Evolutionary conservation across 805 yeast species (phyloP).

Genomic region (Kluyveromyces wickerhamii): DNA sequence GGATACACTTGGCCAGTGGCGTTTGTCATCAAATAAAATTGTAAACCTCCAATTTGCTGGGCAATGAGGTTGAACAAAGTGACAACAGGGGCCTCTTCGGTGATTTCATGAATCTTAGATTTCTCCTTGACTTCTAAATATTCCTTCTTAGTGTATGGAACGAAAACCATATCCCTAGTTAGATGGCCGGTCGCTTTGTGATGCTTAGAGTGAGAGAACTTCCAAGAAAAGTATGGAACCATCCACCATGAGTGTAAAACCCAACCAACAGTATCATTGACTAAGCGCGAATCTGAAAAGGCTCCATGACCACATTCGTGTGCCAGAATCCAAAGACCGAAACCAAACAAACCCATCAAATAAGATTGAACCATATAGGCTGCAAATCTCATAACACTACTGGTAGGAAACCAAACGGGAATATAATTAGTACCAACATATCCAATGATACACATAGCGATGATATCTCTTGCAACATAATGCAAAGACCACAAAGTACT

Average conservation of each 20-base stretch:
- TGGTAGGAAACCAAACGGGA: conserved; percentile 5
- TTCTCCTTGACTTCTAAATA: conserved; percentile 32
- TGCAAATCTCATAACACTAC: conserved; percentile 36
- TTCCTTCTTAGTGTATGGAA: conserved; percentile 59
- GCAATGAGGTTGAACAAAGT: conserved; percentile 47
- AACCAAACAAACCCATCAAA: conserved; percentile 56
- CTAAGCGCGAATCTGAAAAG: conserved; percentile 60
- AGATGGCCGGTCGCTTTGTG: conserved; percentile 86
- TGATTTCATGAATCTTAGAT: conserved; percentile 33
- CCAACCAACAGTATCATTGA: conserved; percentile 81
- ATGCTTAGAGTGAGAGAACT: conserved; percentile 75
- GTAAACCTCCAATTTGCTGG: conserved; percentile 79
- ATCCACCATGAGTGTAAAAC: conserved; percentile 65
- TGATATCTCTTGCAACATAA: conserved; percentile 63
- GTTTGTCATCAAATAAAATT: conserved; percentile 54
- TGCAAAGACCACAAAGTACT: conserved; percentile 43
- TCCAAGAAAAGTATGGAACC: conserved; percentile 88
- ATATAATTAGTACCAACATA: conserved; percentile 12
- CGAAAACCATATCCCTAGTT: conserved; percentile 77
- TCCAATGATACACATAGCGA: conserved; percentile 41
- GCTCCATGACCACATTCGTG: conserved; percentile 93
- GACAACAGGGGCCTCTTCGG: conserved; percentile 68
- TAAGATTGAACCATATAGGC: conserved; percentile 53
- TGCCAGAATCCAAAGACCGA: conserved; percentile 80
- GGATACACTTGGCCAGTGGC: conserved; percentile 68